Percentiles rank a stretch among this genome's conserved stretches.
Conservation (phyloP, 805 yeast species). For the Maudiozyma barnettii region DNA sequence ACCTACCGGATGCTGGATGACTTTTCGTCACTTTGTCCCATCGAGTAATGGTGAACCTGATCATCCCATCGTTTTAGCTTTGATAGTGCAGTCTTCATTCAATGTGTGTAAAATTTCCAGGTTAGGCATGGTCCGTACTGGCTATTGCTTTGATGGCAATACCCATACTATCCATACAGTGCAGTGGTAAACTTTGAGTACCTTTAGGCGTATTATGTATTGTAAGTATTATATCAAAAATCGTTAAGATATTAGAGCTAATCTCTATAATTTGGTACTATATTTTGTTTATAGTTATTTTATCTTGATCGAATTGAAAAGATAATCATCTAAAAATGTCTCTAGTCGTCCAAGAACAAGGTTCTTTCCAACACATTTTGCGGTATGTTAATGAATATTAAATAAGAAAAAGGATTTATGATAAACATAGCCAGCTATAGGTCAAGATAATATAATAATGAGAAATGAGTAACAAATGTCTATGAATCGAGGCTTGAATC, state of each 20-base stretch:
- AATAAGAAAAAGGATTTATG: not conserved
- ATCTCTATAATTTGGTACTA: not conserved
- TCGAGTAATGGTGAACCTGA: no score
- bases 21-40: no score
- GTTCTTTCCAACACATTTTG: constrained; percentile 99
- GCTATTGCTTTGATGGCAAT: no score
- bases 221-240: not conserved
- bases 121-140: no score
- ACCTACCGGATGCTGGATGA: no score
- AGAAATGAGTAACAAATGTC: not conserved
- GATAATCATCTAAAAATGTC: constrained; percentile 43
- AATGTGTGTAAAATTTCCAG: no score
- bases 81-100: no score
- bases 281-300: not conserved
- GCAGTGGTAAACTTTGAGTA: not conserved
- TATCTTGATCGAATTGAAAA: not conserved
- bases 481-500: no score
- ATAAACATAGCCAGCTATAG: not conserved
- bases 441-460: not conserved
- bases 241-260: not conserved
- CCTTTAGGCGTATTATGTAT: not conserved
- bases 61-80: no score
- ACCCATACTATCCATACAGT: no score
- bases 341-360: constrained; percentile 97
- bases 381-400: constrained; percentile 59